These are phyloP conservation scores for Paraphaeosphaeria sporulosa DNA, from an alignment of 2,329 filamentous ascomycete genomes.

Conservation along the genomic window DNA sequence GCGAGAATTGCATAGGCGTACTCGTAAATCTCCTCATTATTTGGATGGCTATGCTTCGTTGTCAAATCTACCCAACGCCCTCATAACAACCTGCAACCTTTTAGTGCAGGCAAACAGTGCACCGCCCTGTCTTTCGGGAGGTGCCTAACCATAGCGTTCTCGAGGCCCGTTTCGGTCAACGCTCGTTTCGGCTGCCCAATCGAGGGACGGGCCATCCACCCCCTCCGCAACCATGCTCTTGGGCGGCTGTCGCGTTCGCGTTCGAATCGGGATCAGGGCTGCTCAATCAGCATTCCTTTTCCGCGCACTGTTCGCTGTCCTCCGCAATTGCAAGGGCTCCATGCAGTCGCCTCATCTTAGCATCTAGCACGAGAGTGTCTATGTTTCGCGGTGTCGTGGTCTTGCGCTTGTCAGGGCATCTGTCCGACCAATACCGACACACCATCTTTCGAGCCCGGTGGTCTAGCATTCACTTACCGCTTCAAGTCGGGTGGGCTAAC, in stretches of 20 bases:
- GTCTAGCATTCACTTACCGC: constrained; percentile 21
- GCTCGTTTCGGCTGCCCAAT: constrained; percentile 30
- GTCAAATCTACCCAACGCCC: constrained; percentile 12
- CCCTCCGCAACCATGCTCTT: constrained; percentile 18
- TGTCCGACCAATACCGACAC: constrained; percentile 14
- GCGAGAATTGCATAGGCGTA: constrained; percentile 17
- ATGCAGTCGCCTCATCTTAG: constrained; percentile 28
- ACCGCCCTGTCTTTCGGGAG: constrained; percentile 32
- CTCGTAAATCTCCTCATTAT: constrained; percentile 16
- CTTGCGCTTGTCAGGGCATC: constrained; percentile 3
- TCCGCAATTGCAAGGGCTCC: constrained; percentile 25
- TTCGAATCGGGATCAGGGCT: constrained; percentile 28
- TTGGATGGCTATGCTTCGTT: constrained; percentile 10
- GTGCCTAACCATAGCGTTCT: constrained; percentile 26
- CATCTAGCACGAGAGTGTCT: constrained; percentile 15
- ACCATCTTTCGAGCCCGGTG: constrained; percentile 23
- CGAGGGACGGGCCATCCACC: constrained; percentile 21
- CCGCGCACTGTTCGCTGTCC: constrained; percentile 20
- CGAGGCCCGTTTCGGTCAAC: constrained; percentile 33
- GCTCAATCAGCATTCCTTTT: constrained; percentile 32
- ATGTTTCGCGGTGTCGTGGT: constrained; percentile 17
- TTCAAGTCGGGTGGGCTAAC: constrained; percentile 20
- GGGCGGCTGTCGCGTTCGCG: constrained; percentile 20
- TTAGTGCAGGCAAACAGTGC: constrained; percentile 29
- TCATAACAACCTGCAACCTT: constrained; percentile 19